Percentiles rank a stretch among this genome's conserved stretches.
Evolutionary conservation across 2,329 filamentous ascomycete species (phyloP).

Genomic region (Aspergillus niger): DNA sequence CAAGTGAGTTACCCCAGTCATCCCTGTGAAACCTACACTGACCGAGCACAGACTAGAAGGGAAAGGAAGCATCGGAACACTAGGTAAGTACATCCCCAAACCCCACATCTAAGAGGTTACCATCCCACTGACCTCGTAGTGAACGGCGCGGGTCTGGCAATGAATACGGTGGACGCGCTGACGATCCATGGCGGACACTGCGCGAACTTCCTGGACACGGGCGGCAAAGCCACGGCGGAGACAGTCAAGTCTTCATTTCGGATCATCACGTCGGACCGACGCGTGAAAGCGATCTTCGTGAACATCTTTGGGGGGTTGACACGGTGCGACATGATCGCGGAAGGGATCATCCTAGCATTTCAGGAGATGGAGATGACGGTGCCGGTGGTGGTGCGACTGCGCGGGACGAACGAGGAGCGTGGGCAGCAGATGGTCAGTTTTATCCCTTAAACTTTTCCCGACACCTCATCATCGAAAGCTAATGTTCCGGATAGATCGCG

Average conservation of each 20-base stretch:
- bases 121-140: conserved; percentile 47
- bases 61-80: conserved; percentile 69
- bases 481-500: conserved; percentile 51
- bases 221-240: conserved; percentile 80
- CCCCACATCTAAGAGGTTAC: not conserved
- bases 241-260: conserved; percentile 78
- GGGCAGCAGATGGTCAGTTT: conserved; percentile 64
- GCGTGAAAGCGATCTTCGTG: conserved; percentile 72
- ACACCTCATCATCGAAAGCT: conserved; percentile 8
- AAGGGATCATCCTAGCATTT: conserved; percentile 72
- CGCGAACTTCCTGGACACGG: conserved; percentile 86
- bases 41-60: conserved; percentile 45
- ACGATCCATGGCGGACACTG: conserved; percentile 66
- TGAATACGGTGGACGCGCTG: conserved; percentile 87
- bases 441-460: not conserved
- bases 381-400: conserved; percentile 74
- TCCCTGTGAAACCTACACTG: not conserved
- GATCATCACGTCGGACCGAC: conserved; percentile 68
- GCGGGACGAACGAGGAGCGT: conserved; percentile 72
- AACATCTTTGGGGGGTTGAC: conserved; percentile 73
- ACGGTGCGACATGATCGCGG: conserved; percentile 78
- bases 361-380: conserved; percentile 65
- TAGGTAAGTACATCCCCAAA: conserved; percentile 46
- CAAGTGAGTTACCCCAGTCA: conserved; percentile 45
- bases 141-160: conserved; percentile 85